phyloP scores from a whole-genome alignment of 2,329 filamentous ascomycete species.

The Acephala macrosclerotiorum region DNA sequence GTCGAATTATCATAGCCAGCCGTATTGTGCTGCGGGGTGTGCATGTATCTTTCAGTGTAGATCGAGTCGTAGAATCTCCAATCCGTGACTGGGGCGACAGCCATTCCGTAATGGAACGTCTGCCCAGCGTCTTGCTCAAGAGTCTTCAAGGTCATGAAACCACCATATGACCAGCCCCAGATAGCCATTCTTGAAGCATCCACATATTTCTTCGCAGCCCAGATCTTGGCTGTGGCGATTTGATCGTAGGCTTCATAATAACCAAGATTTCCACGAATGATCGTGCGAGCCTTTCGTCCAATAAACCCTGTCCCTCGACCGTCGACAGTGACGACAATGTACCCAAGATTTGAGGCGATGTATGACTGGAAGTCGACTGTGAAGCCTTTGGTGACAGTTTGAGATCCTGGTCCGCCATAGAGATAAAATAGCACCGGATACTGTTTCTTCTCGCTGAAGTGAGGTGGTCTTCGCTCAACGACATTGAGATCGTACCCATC shows the following conservation, averaged over 20 bases:
- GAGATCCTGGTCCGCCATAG: slow-evolving; percentile 94
- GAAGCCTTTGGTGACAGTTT: slow-evolving; percentile 83
- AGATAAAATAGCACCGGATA: slow-evolving; percentile 96
- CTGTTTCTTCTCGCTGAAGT: slow-evolving; percentile 83
- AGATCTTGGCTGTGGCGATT: slow-evolving; percentile 87
- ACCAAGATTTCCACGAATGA: slow-evolving; percentile 84
- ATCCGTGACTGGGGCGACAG: slow-evolving; percentile 97
- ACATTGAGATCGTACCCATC: slow-evolving; percentile 77
- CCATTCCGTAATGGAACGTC: slow-evolving; percentile 97
- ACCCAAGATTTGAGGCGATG: slow-evolving; percentile 83
- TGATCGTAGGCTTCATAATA: slow-evolving; percentile 88
- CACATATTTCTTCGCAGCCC: slow-evolving; percentile 82
- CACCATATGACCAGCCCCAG: slow-evolving; percentile 98
- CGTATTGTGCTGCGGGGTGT: slow-evolving; percentile 84
- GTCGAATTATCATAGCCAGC: slow-evolving; percentile 78
- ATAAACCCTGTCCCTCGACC: slow-evolving; percentile 91
- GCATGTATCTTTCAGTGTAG: slow-evolving; percentile 98
- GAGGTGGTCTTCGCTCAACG: slow-evolving; percentile 86
- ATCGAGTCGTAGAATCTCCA: slow-evolving; percentile 96
- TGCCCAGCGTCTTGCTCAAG: slow-evolving; percentile 88
- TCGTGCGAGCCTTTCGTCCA: slow-evolving; percentile 82
- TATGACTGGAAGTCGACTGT: slow-evolving; percentile 89
- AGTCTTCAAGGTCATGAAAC: slow-evolving; percentile 94
- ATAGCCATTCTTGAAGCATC: slow-evolving; percentile 85
- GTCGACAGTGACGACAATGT: slow-evolving; percentile 94